Evolutionary conservation across 2,329 filamentous ascomycete species (phyloP).

Genomic region (Fusarium sp.): DNA sequence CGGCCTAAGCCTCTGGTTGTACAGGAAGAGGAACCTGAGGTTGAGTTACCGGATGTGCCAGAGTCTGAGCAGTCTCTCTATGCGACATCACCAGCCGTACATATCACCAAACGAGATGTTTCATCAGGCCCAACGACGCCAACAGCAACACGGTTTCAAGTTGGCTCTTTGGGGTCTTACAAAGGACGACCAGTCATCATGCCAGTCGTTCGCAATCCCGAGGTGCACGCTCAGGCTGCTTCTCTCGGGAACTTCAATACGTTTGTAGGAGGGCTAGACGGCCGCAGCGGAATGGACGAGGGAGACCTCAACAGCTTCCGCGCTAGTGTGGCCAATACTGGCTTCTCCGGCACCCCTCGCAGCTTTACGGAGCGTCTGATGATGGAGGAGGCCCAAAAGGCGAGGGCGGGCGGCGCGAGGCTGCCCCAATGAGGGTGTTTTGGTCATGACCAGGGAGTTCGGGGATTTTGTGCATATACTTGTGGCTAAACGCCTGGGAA

Average conservation of each 20-base stretch:
- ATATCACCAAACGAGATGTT: conserved; percentile 47
- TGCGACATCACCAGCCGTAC: conserved; percentile 56
- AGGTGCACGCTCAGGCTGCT: conserved; percentile 58
- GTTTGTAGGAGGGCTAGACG: conserved; percentile 63
- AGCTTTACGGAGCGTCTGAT: conserved; percentile 60
- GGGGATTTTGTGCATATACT: conserved; percentile 34
- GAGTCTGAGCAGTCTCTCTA: conserved; percentile 46
- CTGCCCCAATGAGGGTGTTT: conserved; percentile 32
- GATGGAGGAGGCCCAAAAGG: conserved; percentile 56
- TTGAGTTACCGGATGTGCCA: conserved; percentile 42
- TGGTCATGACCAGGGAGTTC: conserved; percentile 36
- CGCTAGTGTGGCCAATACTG: conserved; percentile 51
- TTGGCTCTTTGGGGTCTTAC: conserved; percentile 61
- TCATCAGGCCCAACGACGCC: conserved; percentile 45
- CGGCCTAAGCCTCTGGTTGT: conserved; percentile 40
- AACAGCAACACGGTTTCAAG: conserved; percentile 47
- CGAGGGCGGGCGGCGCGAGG: conserved; percentile 34
- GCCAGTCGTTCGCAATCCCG: conserved; percentile 59
- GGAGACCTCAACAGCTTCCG: conserved; percentile 55
- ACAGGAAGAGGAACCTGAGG: conserved; percentile 48
- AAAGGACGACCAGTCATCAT: conserved; percentile 62
- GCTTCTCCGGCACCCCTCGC: conserved; percentile 54
- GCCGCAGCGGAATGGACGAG: conserved; percentile 59
- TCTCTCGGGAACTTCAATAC: conserved; percentile 58
- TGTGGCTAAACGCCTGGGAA: conserved; percentile 34